These are phyloP conservation scores for Dictyostelium firmibasis DNA, from an alignment of 78 protist genomes.

Conservation along the genomic window DNA sequence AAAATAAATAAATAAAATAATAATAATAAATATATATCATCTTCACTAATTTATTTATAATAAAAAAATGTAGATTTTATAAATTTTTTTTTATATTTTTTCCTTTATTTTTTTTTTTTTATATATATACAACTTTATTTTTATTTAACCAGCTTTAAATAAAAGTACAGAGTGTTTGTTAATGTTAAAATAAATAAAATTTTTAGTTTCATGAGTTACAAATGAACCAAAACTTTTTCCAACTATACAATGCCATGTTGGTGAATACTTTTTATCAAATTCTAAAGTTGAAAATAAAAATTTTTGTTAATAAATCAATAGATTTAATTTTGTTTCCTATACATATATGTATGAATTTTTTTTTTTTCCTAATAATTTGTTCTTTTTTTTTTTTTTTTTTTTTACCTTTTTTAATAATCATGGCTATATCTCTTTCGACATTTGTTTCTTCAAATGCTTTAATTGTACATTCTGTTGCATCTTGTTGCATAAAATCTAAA, in stretches of 20 bases:
- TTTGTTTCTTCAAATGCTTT: slow-evolving; percentile 93
- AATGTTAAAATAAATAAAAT: slow-evolving; percentile 98
- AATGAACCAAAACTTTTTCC: slow-evolving; percentile 99
- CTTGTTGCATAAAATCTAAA: slow-evolving; percentile 95
- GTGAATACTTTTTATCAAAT: slow-evolving; percentile 98
- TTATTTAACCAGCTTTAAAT: slow-evolving; percentile 78
- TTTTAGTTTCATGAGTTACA: slow-evolving; percentile 99
- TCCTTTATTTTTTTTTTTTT: background rate
- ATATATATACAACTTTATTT: background rate
- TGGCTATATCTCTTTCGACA: slow-evolving; percentile 99
- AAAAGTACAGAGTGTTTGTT: slow-evolving; percentile 93
- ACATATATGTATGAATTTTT: background rate
- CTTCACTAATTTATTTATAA: too few species aligned
- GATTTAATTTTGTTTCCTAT: too few species aligned
- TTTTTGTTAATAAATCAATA: background rate
- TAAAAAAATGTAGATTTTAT: background rate
- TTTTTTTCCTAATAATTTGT: too few species aligned
- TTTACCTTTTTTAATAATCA: slow-evolving; percentile 95
- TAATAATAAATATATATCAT: background rate
- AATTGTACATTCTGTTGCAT: slow-evolving; percentile 90
- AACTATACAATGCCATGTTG: slow-evolving; percentile 99
- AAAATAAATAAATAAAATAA: background rate
- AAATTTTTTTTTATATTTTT: background rate
- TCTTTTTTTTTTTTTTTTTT: background rate
- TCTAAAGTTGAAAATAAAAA: slow-evolving; percentile 45